Base-by-base conservation (phyloP, 352 stramenopile species). In the Pythium dissimile region DNA sequence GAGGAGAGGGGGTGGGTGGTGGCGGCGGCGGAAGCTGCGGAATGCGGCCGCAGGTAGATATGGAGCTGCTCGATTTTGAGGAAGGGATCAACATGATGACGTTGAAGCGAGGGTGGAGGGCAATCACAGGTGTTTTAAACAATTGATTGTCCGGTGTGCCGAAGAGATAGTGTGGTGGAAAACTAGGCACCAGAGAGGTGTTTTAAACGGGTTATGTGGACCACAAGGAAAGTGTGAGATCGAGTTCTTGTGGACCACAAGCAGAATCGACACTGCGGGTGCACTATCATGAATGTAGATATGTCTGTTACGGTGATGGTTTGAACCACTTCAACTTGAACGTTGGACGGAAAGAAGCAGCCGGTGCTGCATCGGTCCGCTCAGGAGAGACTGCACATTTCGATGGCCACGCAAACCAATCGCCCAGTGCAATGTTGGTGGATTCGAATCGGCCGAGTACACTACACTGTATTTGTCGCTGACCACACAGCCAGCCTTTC, bases 71-170 rank as follows among this genome's bases (percentile, higher is more conserved):
- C 20, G 11, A 15, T 37, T n/a, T n/a, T n/a, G n/a, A n/a, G n/a
- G n/a, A n/a, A 18, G 41, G 9, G 41, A 2, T 20, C 23, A 20
- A 11, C 13, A 5, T 62, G 54, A 54, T 54, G 31, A 62, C 26
- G 43, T 62, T 62, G 54, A 62, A 62, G 54, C 44, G 8, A 8
- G 28, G 30, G 5, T 20, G 21, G 28, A n/a, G 4, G 16, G 42
- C 53, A 47, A 60, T 52, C 42, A 34, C 15, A 26, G 26, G 42
- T 48, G 43, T 42, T 48, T 48, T 34, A 62, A 62, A 60, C 53
- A 47, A 13, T 41, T 57, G 45, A 35, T 54, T 54, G n/a, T 9
- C 44, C 7, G n/a, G n/a, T n/a, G n/a, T n/a, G 16, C 2, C 4
- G 9, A 5, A 48, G 5, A 32, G 15, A 13, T 11, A 18, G 24